phyloP scores from a whole-genome alignment of 108 stramenopile genomes.

The Fistulifera pelliculosa region DNA sequence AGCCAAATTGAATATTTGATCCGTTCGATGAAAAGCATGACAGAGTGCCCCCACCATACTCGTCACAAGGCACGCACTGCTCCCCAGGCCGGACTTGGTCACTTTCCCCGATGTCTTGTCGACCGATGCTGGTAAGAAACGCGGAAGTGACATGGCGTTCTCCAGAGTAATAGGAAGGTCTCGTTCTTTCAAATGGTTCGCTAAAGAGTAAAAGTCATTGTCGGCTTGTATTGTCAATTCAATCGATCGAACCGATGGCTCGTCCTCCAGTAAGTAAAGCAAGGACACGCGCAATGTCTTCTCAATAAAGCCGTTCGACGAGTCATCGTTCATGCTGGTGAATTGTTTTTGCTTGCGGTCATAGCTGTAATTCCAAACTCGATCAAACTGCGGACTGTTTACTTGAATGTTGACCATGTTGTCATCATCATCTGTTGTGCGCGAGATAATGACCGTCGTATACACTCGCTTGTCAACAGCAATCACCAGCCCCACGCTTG shows the following conservation, averaged over 20 bases:
- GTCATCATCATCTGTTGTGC: background rate
- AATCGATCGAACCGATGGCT: slow-evolving; percentile 12
- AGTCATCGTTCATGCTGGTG: slow-evolving; percentile 14
- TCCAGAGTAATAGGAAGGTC: slow-evolving; percentile 41
- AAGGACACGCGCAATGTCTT: slow-evolving; percentile 65
- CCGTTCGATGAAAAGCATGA: background rate
- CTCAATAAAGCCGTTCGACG: slow-evolving; percentile 72
- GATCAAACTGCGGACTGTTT: slow-evolving; percentile 69
- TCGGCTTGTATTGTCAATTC: slow-evolving; percentile 81
- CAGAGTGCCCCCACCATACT: slow-evolving; percentile 78
- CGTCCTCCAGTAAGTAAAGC: slow-evolving; percentile 28
- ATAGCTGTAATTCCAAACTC: slow-evolving; percentile 15
- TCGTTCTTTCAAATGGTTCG: slow-evolving; percentile 40
- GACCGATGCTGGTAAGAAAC: slow-evolving; percentile 56
- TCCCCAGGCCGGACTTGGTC: slow-evolving; percentile 91
- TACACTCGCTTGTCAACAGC: slow-evolving; percentile 82
- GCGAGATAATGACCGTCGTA: slow-evolving; percentile 40
- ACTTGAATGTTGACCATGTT: slow-evolving; percentile 20
- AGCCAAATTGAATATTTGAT: slow-evolving; percentile 61
- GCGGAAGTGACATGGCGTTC: slow-evolving; percentile 52
- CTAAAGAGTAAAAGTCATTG: slow-evolving; percentile 95
- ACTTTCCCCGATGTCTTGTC: slow-evolving; percentile 26
- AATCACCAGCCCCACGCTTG: slow-evolving; percentile 80
- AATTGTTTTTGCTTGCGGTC: slow-evolving; percentile 10
- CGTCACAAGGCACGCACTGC: slow-evolving; percentile 85